These are phyloP conservation scores for Aspergillus vadensis DNA, from an alignment of 2,329 filamentous ascomycete species.

Conservation along the genomic window DNA sequence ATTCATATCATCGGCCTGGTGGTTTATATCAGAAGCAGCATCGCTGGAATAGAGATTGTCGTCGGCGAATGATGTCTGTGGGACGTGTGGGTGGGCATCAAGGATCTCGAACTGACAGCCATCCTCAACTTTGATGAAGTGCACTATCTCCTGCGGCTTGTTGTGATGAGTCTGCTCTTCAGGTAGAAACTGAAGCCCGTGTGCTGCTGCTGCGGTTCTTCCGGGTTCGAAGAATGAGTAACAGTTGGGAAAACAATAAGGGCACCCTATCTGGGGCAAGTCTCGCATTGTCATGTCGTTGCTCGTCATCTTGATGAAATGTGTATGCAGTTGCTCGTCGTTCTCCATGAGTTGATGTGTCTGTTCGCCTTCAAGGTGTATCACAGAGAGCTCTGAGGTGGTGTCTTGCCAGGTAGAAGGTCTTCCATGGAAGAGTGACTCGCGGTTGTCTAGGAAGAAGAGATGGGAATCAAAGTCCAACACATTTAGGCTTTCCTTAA, in stretches of 20 bases:
- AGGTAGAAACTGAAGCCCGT: conserved; percentile 7
- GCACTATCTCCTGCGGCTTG: background rate
- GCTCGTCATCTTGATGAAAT: conserved; percentile 8
- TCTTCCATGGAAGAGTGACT: background rate
- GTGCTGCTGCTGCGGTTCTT: background rate
- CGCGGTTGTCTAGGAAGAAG: conserved; percentile 2
- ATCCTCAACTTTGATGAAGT: conserved; percentile 1
- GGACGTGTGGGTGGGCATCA: background rate
- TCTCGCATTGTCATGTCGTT: conserved; percentile 4
- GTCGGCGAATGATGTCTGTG: background rate
- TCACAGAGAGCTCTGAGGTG: background rate
- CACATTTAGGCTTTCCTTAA: conserved; percentile 12
- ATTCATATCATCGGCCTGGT: conserved; percentile 17
- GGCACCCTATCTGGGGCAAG: conserved; percentile 1
- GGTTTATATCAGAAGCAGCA: conserved; percentile 8
- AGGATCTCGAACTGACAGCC: background rate
- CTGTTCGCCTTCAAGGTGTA: background rate
- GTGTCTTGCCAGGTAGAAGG: conserved; percentile 7
- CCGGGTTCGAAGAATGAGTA: conserved; percentile 8
- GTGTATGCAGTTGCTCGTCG: conserved; percentile 5
- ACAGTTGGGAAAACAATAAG: conserved; percentile 11
- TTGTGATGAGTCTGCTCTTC: conserved; percentile 4
- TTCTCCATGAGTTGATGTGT: conserved; percentile 4
- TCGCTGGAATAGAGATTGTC: conserved; percentile 1
- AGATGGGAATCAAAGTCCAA: conserved; percentile 1